Base-by-base conservation (phyloP, 768 basidiomycete species). In the Neoboletus magnificus region DNA sequence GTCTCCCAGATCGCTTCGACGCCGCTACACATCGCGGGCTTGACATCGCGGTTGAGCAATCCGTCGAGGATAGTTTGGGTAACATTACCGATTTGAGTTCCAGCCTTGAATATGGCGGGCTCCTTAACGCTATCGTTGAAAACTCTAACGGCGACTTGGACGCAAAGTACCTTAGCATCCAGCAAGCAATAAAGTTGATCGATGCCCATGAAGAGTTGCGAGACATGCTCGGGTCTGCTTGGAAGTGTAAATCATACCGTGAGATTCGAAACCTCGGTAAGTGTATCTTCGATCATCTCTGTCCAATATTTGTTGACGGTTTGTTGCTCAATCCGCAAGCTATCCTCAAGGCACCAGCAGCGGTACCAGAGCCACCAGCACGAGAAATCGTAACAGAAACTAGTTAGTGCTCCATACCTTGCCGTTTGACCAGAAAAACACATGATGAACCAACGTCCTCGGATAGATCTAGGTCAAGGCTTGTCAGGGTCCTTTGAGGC, bases 231-330 rank as follows among this genome's bases (percentile, higher is more conserved):
- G 1, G 4, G 1, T 29, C 42, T 1, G 58, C 58, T 8, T 58
- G 58, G 55, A 10, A 11, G n/a, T 12, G 9, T 2, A 57, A 39
- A 23, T 49, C 50, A 9, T 52, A 45, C 13, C 30, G 37, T 42
- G 41, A 57, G 22, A 52, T 57, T 45, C 55, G 55, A 33, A 59
- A 48, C 47, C 58, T 59, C 13, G 49, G 57, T 59, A 0, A n/a
- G n/a, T 13, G 50, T 36, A 4, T 23, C 29, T 27, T 5, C 27
- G 27, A 27, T 27, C n/a, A n/a, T n/a, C 27, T 27, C 27, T 27
- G 27, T 27, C 27, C 27, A 27, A 27, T 27, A n/a, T n/a, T 27
- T 27, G 27, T 27, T 27, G 27, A 27, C 27, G 27, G 27, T 27
- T 27, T 27, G 27, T 27, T 27, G 27, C 3, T 5, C 27, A 27